Base-by-base conservation (phyloP, 192 early-diverging fungal species). In the Coemansia aciculifera region DNA sequence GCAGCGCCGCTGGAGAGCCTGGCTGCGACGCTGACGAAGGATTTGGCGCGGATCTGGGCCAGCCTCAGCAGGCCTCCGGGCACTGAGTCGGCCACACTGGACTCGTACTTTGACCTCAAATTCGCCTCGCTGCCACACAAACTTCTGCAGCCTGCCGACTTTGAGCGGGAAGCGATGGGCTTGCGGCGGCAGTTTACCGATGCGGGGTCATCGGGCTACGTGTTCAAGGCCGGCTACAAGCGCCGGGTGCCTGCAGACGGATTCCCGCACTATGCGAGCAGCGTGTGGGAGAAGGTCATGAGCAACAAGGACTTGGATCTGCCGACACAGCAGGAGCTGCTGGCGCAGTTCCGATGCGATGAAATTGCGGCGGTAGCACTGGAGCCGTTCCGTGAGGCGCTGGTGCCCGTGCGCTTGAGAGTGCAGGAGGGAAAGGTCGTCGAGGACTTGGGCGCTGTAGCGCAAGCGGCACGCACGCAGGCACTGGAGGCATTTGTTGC, bases 331-430 rank as follows among this genome's bases (percentile, higher is more conserved):
- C 97, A 98, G 84, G 93, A 98, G 77, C 77, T 99, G 51, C 86
- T 99, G 56, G 98, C 98, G 31, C 95, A 98, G 85, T 98, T 93
- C 79, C 90, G 98, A 52, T 99, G 98, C 75, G 98, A 99, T 61
- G 98, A 99, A 78, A 98, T 99, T 75, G 88, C 92, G 31, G 87
- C 78, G 9, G 78, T 84, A 1, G 92, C 89, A 0, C 89, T 93
- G 77, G 88, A 85, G 12, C 74, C 73, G 8, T 98, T 98, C 72
- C 66, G 72, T n/a, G 83, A 79, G 46, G 80, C 86, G 15, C 76
- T 95, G 37, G 87, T 86, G 46, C 68, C 73, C 23, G 82, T 92
- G 68, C 87, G 88, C 46, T 84, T 85, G 52, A 88, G 85, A 11
- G 85, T 98, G 34, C 92, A 97, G 48, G 71, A 75, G 3, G 96